Base-by-base conservation (phyloP, 129 eudicot species). In the carrot (Daucus carota) region DNA sequence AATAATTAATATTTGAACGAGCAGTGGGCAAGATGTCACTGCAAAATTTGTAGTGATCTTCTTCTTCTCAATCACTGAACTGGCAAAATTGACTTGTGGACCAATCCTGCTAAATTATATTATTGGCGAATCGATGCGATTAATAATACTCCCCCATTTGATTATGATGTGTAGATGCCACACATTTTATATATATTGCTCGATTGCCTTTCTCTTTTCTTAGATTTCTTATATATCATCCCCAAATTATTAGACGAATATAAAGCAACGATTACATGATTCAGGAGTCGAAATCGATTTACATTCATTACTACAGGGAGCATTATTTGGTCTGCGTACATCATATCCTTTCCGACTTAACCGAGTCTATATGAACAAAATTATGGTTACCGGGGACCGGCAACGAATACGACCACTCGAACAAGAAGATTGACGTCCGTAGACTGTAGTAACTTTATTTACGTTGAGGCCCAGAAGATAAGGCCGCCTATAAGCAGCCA, bases 61-160 rank as follows among this genome's bases (percentile, higher is more conserved):
- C 18, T 40, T 70, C 32, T 36, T 40, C 48, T n/a, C 29, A 70
- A 38, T 24, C 26, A 38, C 29, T 70, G 74, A 41, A 70, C 50
- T 70, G 74, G 50, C 73, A 70, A 70, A 70, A 70, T 70, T 34
- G 74, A 70, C 50, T 20, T 38, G 47, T 69, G 65, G 46, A 69
- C 73, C 73, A 36, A 1, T 69, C 42, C 43, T 22, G 4, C 17
- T 69, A 17, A 40, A 13, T 0, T 38, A 8, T 22, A 26, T 40
- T 16, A 11, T 4, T n/a, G 22, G 4, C 34, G 31, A n/a, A 70
- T 70, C 46, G 5, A 70, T 70, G 10, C 73, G 15, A 70, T 40
- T 40, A n/a, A 70, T 41, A 70, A 70, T 40, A 5, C 73, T 33
- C 44, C 73, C 6, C 29, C 48, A 24, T 38, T 24, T 22, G 50